Evolutionary conservation across 2,329 filamentous ascomycete genomes (phyloP).

Genomic region (Paraphaeosphaeria sporulosa): DNA sequence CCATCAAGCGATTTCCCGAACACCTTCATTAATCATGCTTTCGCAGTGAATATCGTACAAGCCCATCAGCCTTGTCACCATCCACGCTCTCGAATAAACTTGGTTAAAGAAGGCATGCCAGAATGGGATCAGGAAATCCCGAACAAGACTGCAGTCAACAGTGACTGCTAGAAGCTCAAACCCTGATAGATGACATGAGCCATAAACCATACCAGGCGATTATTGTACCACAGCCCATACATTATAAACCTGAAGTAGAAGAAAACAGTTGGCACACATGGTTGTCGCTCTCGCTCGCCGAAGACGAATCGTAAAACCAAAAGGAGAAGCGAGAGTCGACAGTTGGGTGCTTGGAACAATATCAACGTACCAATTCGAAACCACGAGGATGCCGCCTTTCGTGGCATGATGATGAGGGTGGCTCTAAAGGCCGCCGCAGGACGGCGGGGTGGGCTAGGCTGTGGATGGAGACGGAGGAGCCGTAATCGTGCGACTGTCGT

Average conservation of each 20-base stretch:
- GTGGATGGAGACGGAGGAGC: constrained; percentile 46
- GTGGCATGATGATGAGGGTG: background rate
- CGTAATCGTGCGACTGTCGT: constrained; percentile 47
- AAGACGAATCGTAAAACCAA: constrained; percentile 27
- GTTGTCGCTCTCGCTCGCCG: constrained; percentile 21
- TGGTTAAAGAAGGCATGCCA: constrained; percentile 16
- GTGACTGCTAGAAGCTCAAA: constrained; percentile 19
- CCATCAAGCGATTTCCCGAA: constrained; percentile 17
- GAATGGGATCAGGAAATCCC: constrained; percentile 17
- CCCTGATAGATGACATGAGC: constrained; percentile 27
- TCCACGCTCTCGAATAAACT: constrained; percentile 30
- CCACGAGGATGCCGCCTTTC: background rate
- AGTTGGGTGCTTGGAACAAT: constrained; percentile 13
- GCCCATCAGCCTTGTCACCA: constrained; percentile 23
- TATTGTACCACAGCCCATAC: constrained; percentile 12
- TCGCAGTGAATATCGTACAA: constrained; percentile 32
- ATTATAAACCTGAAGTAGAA: constrained; percentile 12
- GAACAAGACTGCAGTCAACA: constrained; percentile 12
- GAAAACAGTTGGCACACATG: constrained; percentile 18
- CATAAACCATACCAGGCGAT: constrained; percentile 21
- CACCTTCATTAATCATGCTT: constrained; percentile 24
- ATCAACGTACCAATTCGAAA: constrained; percentile 4
- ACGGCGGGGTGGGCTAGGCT: constrained; percentile 21
- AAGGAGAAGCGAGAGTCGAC: constrained; percentile 30
- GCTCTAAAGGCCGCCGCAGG: constrained; percentile 1